phyloP scores from a whole-genome alignment of 1,139 yeast genomes.

The Ogataea hybrid region DNA sequence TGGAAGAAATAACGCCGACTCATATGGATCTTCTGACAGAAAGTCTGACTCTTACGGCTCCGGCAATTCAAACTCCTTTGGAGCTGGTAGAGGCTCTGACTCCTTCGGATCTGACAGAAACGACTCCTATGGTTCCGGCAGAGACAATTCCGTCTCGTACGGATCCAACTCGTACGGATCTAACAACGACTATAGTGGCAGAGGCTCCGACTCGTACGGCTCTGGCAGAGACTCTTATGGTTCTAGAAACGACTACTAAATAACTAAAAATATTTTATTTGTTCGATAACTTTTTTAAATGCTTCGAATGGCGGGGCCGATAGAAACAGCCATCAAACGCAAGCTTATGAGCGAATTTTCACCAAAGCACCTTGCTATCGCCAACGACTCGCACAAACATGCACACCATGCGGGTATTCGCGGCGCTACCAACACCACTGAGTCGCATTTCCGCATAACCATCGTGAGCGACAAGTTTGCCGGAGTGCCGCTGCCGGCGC shows the following conservation, averaged over 20 bases:
- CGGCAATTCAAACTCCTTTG: slow-evolving; percentile 3
- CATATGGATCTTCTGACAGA: not conserved
- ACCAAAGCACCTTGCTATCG: slow-evolving; percentile 54
- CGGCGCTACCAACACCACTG: slow-evolving; percentile 69
- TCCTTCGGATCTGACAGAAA: not conserved
- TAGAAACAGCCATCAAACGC: slow-evolving; percentile 46
- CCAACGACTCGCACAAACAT: slow-evolving; percentile 86
- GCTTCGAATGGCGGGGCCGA: slow-evolving; percentile 24
- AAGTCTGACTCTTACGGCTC: slow-evolving; percentile 4
- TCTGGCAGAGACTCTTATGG: not conserved
- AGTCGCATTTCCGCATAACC: slow-evolving; percentile 78
- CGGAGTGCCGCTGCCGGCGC: slow-evolving; percentile 65
- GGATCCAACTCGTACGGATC: slow-evolving; percentile 2
- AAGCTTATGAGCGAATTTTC: slow-evolving; percentile 47
- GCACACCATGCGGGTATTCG: slow-evolving; percentile 84
- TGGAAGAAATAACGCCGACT: slow-evolving; percentile 1
- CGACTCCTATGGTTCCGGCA: slow-evolving; percentile 3
- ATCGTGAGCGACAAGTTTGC: slow-evolving; percentile 69
- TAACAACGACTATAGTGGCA: not conserved
- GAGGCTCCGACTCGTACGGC: slow-evolving; percentile 3
- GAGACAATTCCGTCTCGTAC: slow-evolving; percentile 1
- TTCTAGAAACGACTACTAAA: slow-evolving; percentile 11
- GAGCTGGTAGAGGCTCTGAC: not conserved
- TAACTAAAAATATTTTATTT: slow-evolving; percentile 1
- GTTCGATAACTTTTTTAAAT: slow-evolving; percentile 2